Conservation (phyloP, 1,284 basidiomycete species). For the Moesziomyces parantarcticus region DNA sequence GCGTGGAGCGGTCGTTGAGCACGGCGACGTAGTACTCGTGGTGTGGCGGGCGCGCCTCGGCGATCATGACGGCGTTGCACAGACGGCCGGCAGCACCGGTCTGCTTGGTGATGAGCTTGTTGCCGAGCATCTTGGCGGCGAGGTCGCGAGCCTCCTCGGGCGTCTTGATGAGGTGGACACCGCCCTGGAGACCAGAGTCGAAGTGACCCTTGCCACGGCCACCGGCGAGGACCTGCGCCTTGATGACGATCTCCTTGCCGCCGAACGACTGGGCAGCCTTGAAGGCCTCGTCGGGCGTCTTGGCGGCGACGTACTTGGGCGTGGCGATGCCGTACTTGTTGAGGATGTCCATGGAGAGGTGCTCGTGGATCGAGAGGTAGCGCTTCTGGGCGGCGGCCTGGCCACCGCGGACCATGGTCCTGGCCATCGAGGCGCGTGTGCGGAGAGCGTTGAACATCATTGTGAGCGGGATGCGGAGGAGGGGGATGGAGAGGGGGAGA, state of each 20-base stretch:
- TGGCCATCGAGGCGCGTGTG: constrained; percentile 52
- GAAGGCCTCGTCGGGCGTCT: constrained; percentile 88
- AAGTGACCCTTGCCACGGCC: constrained; percentile 99
- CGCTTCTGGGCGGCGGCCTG: constrained; percentile 76
- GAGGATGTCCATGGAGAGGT: constrained; percentile 93
- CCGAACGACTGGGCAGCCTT: constrained; percentile 88
- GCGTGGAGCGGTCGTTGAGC: constrained; percentile 90
- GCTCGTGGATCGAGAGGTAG: constrained; percentile 96
- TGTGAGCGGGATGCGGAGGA: neutral
- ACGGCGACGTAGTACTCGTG: constrained; percentile 99
- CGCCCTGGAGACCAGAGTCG: constrained; percentile 93
- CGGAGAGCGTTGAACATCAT: constrained; percentile 58
- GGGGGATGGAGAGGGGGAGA: constrained; percentile 4
- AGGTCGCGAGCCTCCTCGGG: constrained; percentile 89
- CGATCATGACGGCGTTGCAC: constrained; percentile 99
- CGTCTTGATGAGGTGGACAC: constrained; percentile 94
- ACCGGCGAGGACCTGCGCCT: constrained; percentile 98
- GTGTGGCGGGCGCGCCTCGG: constrained; percentile 89
- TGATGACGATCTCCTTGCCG: constrained; percentile 73
- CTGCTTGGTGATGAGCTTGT: constrained; percentile 98
- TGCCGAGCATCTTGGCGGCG: constrained; percentile 92
- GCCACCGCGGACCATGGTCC: constrained; percentile 48
- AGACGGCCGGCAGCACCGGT: constrained; percentile 90
- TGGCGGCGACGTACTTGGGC: constrained; percentile 89
- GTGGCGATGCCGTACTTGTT: constrained; percentile 98